A percentile compares a stretch with the other conserved stretches of the same genome.
Evolutionary conservation across 495 filamentous ascomycete species (phyloP).

Genomic region (Hypoxylon fragiforme): DNA sequence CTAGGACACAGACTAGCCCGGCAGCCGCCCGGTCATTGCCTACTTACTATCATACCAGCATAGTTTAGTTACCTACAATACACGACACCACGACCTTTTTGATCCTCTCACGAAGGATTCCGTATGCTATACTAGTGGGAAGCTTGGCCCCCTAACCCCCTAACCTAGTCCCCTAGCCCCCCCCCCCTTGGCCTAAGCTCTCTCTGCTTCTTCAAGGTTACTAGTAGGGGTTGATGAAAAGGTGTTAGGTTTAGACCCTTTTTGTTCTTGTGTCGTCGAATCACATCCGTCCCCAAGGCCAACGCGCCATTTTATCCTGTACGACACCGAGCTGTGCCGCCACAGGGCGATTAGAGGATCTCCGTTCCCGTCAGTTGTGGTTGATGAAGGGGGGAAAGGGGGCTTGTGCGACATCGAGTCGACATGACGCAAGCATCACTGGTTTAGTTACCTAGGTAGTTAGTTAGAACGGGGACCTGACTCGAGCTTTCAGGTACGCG

Average conservation of each 20-base stretch:
- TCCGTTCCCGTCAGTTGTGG: constrained; percentile 32
- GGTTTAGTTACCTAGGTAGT: too few species aligned
- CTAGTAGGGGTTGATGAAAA: too few species aligned
- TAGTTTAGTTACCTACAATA: constrained; percentile 19
- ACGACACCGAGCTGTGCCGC: constrained; percentile 42
- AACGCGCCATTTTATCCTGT: constrained; percentile 46
- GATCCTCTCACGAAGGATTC: constrained; percentile 34
- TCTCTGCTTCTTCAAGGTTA: too few species aligned
- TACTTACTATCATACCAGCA: too few species aligned
- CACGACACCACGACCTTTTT: constrained; percentile 22
- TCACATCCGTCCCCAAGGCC: constrained; percentile 35
- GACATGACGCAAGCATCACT: constrained; percentile 38
- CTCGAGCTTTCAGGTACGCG: too few species aligned
- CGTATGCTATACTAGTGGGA: constrained; percentile 28
- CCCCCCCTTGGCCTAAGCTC: too few species aligned
- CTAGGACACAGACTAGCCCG: constrained; percentile 22
- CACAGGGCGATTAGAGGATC: constrained; percentile 31
- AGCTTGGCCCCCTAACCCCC: constrained; percentile 19
- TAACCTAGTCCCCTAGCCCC: too few species aligned
- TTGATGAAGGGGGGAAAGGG: too few species aligned
- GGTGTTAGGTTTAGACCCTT: too few species aligned
- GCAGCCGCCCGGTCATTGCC: too few species aligned
- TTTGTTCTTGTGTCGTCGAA: too few species aligned
- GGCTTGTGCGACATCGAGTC: constrained; percentile 28
- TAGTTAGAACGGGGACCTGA: too few species aligned